These are phyloP conservation scores for Clavariopsis aquatica DNA, from an alignment of 495 filamentous ascomycete genomes.

Conservation along the genomic window DNA sequence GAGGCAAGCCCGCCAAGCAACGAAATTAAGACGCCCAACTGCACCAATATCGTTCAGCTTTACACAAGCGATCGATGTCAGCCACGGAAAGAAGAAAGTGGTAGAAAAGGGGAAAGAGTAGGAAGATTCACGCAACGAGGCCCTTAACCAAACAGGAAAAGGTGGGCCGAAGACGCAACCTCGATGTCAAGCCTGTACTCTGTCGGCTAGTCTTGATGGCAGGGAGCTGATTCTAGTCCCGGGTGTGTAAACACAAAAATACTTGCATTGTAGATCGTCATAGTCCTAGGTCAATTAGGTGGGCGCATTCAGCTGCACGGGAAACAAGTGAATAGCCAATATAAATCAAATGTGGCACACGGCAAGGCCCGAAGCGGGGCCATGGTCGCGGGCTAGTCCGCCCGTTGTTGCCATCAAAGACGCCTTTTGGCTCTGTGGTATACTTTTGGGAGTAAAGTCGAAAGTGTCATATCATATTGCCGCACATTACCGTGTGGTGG, in stretches of 20 bases:
- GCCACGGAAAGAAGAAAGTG: background rate
- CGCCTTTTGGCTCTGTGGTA: too few relatives aligned
- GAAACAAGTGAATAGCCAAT: background rate
- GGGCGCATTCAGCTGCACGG: background rate
- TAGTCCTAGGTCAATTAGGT: too few relatives aligned
- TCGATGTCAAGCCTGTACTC: background rate
- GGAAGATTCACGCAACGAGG: background rate
- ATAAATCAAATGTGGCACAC: background rate
- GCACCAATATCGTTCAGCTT: conserved; percentile 18
- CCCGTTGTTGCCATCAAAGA: too few relatives aligned
- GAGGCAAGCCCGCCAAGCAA: background rate
- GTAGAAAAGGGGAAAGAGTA: background rate
- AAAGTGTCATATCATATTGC: too few relatives aligned
- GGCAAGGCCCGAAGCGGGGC: conserved; percentile 11
- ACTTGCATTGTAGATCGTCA: too few relatives aligned
- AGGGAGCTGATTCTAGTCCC: background rate
- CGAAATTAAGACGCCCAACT: background rate
- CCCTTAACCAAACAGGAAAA: background rate
- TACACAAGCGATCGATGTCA: background rate
- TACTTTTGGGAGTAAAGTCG: too few relatives aligned
- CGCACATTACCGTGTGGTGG: background rate
- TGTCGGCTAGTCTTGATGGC: background rate
- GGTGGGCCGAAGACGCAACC: background rate
- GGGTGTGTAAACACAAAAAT: background rate
- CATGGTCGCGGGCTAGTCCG: background rate